A percentile compares a stretch with the other conserved stretches of the same genome.
These are phyloP conservation scores for Jaltomata sinuosa DNA, from an alignment of 257 asterid genomes.

Conservation along the genomic window DNA sequence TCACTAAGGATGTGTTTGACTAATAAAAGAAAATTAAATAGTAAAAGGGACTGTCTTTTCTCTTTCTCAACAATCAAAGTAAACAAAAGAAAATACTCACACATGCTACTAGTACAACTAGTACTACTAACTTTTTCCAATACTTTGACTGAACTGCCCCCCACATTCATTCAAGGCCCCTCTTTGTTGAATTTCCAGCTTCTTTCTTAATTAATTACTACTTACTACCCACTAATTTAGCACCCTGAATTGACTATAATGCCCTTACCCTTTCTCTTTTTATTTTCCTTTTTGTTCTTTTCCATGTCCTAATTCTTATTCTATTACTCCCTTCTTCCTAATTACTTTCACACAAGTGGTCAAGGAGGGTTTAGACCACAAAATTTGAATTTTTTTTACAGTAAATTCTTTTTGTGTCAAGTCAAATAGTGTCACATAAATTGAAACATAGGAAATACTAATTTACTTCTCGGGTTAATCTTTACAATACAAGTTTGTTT, in stretches of 20 bases:
- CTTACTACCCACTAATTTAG: background rate
- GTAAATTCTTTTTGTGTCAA: too few relatives aligned
- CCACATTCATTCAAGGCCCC: slow-evolving; percentile 38
- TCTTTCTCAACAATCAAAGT: background rate
- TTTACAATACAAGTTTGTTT: too few relatives aligned
- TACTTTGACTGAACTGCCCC: slow-evolving; percentile 53
- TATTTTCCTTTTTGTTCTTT: background rate
- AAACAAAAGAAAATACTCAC: background rate
- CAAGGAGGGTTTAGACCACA: too few relatives aligned
- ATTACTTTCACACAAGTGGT: too few relatives aligned
- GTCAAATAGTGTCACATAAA: too few relatives aligned
- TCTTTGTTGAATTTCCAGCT: slow-evolving; percentile 39
- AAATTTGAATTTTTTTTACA: too few relatives aligned
- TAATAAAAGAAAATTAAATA: background rate
- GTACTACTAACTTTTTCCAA: slow-evolving; percentile 5
- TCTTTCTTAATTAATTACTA: background rate
- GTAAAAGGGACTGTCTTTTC: background rate
- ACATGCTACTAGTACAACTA: background rate
- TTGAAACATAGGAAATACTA: too few relatives aligned
- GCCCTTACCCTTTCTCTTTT: background rate
- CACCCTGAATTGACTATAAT: background rate
- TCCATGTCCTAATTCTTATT: background rate
- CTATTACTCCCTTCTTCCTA: too few relatives aligned
- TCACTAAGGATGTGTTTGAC: background rate
- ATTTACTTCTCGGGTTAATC: too few relatives aligned